A percentile compares a stretch with the other conserved stretches of the same genome.
Conservation (phyloP, 2,329 filamentous ascomycete genomes). For the Davidsoniella australis region DNA sequence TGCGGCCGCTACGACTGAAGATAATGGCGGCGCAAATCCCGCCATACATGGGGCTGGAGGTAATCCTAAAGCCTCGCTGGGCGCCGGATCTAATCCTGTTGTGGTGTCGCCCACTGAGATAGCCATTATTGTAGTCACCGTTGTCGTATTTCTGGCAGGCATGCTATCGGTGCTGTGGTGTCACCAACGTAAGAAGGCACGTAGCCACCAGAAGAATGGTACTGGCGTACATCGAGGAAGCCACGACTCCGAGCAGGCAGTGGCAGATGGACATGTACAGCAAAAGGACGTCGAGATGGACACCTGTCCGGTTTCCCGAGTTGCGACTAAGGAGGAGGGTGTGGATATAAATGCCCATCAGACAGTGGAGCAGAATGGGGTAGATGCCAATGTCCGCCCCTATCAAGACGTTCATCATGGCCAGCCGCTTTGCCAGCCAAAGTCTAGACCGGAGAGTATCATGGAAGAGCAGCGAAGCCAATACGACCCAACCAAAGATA, state of each 20-base stretch:
- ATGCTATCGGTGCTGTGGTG: constrained; percentile 12
- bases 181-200: constrained; percentile 9
- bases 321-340: constrained; percentile 4
- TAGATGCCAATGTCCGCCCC: background rate
- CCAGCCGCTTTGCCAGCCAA: background rate
- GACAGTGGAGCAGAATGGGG: background rate
- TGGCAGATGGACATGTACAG: constrained; percentile 1
- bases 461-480: constrained; percentile 9
- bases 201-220: background rate
- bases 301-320: background rate
- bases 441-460: background rate
- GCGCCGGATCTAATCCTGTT: constrained; percentile 6
- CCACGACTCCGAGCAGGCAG: background rate
- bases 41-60: constrained; percentile 10
- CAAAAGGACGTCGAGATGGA: constrained; percentile 1
- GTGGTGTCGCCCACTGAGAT: constrained; percentile 11
- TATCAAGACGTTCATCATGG: background rate
- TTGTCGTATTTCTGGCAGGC: constrained; percentile 8
- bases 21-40: constrained; percentile 11
- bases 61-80: constrained; percentile 12
- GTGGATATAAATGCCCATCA: background rate
- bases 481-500: constrained; percentile 11
- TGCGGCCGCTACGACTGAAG: background rate
- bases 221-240: background rate
- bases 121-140: constrained; percentile 10